Evolutionary conservation across 768 basidiomycete species (phyloP).

Genomic region (Podaxis carcinomalis): DNA sequence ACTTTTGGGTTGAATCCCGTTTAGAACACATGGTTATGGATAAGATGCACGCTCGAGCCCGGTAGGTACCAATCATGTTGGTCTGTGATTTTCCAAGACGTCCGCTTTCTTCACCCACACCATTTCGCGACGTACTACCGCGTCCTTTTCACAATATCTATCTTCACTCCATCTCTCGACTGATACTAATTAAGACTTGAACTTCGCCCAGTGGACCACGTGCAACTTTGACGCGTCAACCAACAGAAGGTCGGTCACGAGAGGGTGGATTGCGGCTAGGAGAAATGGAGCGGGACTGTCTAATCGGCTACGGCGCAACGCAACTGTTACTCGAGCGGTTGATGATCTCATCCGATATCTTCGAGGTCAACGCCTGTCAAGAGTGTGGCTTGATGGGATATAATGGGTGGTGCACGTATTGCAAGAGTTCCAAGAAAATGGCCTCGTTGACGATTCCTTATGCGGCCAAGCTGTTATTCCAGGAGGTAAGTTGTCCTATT

Average conservation of each 20-base stretch:
- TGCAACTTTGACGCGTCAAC: conserved; percentile 94
- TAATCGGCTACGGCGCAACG: conserved; percentile 98
- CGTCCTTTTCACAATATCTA: not conserved
- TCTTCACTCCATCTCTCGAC: conserved; percentile 10
- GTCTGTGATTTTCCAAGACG: not conserved
- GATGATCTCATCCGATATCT: conserved; percentile 99
- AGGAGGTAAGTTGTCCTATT: conserved; percentile 55
- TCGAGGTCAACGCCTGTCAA: conserved; percentile 94
- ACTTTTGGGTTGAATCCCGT: conserved; percentile 8
- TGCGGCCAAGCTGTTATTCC: conserved; percentile 89
- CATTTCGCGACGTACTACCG: not conserved
- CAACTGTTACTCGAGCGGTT: conserved; percentile 93
- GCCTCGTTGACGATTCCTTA: conserved; percentile 95
- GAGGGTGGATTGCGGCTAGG: conserved; percentile 96
- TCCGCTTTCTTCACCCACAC: conserved; percentile 1
- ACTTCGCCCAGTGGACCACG: conserved; percentile 72
- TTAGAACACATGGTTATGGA: conserved; percentile 99
- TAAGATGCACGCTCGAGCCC: conserved; percentile 99
- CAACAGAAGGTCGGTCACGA: conserved; percentile 96
- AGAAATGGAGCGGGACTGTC: conserved; percentile 99
- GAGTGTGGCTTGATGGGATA: conserved; percentile 94
- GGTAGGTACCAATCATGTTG: conserved; percentile 40
- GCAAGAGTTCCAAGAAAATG: conserved; percentile 96
- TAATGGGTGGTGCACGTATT: conserved; percentile 95
- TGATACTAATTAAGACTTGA: not conserved